Conservation (phyloP, 768 basidiomycete genomes). For the Lactarius hengduanensis region DNA sequence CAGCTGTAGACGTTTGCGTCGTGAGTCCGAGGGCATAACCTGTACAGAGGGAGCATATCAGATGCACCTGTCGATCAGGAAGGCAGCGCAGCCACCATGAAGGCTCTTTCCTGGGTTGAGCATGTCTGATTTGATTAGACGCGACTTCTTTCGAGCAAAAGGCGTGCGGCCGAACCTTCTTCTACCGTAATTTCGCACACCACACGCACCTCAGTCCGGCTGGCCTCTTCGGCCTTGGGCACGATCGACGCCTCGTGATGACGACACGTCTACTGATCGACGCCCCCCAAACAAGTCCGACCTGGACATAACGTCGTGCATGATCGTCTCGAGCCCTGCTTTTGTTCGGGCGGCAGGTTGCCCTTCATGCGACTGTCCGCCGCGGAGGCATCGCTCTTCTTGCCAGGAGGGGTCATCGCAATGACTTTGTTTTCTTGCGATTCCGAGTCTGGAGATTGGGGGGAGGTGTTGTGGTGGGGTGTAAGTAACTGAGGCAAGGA, state of each 20-base stretch:
- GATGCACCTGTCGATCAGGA: conserved; percentile 31
- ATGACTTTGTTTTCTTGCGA: too few relatives aligned
- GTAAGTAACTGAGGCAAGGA: too few relatives aligned
- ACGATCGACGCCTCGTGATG: conserved; percentile 32
- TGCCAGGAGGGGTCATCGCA: too few relatives aligned
- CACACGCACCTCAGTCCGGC: conserved; percentile 34
- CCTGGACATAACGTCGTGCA: too few relatives aligned
- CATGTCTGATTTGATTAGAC: conserved; percentile 30
- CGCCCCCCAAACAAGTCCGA: too few relatives aligned
- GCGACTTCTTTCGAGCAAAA: neutral
- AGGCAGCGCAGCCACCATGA: conserved; percentile 33
- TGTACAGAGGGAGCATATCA: neutral
- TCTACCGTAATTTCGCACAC: conserved; percentile 35
- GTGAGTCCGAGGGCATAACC: neutral
- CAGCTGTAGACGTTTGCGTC: conserved; percentile 20
- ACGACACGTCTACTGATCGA: conserved; percentile 24
- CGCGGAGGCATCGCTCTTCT: too few relatives aligned
- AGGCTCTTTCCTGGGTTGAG: conserved; percentile 29
- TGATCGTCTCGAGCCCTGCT: too few relatives aligned
- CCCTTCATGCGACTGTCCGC: too few relatives aligned
- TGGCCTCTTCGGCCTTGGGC: conserved; percentile 34
- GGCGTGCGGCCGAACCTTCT: conserved; percentile 29
- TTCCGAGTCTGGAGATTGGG: too few relatives aligned
- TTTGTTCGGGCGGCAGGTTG: too few relatives aligned
- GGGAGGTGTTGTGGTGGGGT: too few relatives aligned